Evolutionary conservation across 2,329 filamentous ascomycete species (phyloP), one percentile per base, ranked within the genome.

Genomic region (Iodosphaeria phyllophila): DNA sequence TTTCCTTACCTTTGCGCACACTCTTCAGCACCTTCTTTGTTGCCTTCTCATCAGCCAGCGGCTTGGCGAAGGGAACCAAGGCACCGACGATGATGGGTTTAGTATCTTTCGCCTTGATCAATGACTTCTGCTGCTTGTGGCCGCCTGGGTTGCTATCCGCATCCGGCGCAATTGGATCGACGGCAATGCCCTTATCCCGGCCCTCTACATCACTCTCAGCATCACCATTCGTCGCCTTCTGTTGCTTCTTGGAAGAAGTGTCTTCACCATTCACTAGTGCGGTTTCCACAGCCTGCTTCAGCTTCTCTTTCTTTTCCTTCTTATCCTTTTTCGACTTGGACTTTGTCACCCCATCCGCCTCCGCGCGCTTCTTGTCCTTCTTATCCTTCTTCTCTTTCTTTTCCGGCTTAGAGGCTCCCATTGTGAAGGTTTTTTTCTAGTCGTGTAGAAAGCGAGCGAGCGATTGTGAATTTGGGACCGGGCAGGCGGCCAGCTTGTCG

Each of bases 11-110:
- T 48, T 63, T 64, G 38, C 58, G 53, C 32, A 64, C 60, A 18
- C 53, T 56, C 57, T 64, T 64, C 50, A 60, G 56, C 26, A 62
- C 50, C 57, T 66, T 67, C 59, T 70, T 70, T 45, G 62, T 60
- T 26, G 56, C 64, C 63, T 91, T 89, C 33, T 80, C 79, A 34
- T 83, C 73, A 15, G 75, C 75, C 31, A 91, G 56, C 17, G 82
- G 79, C 38, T 76, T 63, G 29, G 84, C 82, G 45, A 92, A 89
- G 16, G 83, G 77, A 28, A 91, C 79, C 23, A 91, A 58, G 30
- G 74, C 70, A 38, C 61, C 58, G 27, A 62, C 52, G 20, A 58
- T 46, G 25, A n/a, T n/a, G 46, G 47, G 22, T 54, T 52, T 26
- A 58, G 53, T 21, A 50, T 38, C 35, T 51, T 53, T 26, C 17